These are phyloP conservation scores for Aspergillus chevalieri DNA, from an alignment of 2,329 filamentous ascomycete genomes.

Conservation along the genomic window DNA sequence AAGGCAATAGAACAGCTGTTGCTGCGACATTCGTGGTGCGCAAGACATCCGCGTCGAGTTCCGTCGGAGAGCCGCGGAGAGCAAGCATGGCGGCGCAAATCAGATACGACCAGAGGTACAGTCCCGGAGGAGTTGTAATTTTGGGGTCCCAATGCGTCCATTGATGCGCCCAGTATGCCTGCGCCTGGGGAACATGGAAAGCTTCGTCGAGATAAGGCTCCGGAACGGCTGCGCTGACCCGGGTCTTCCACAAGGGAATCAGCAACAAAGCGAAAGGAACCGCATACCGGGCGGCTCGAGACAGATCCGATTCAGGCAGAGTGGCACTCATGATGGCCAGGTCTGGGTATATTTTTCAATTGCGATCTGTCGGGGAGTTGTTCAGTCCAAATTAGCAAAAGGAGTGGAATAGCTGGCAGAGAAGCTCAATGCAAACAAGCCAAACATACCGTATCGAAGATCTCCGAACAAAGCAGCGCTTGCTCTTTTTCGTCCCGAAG, in stretches of 20 bases:
- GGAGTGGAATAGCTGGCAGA: conserved; percentile 1
- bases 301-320: conserved; percentile 25
- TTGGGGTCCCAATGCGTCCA: conserved; percentile 88
- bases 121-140: conserved; percentile 88
- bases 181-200: conserved; percentile 76
- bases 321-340: conserved; percentile 24
- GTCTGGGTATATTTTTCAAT: not conserved
- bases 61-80: conserved; percentile 23
- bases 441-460: conserved; percentile 21
- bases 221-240: conserved; percentile 46
- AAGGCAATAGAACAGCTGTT: conserved; percentile 34
- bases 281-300: conserved; percentile 31
- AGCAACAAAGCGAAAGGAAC: conserved; percentile 30
- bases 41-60: conserved; percentile 29
- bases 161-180: conserved; percentile 71
- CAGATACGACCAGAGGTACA: conserved; percentile 57
- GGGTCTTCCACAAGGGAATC: conserved; percentile 36
- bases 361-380: not conserved
- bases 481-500: not conserved
- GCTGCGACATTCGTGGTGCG: conserved; percentile 35
- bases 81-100: conserved; percentile 18
- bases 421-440: conserved; percentile 23
- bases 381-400: not conserved
- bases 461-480: not conserved
- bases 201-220: conserved; percentile 54